Evolutionary conservation across 768 basidiomycete genomes (phyloP), one percentile per base, ranked within the genome.

Genomic region (Phlegmacium glaucopus): DNA sequence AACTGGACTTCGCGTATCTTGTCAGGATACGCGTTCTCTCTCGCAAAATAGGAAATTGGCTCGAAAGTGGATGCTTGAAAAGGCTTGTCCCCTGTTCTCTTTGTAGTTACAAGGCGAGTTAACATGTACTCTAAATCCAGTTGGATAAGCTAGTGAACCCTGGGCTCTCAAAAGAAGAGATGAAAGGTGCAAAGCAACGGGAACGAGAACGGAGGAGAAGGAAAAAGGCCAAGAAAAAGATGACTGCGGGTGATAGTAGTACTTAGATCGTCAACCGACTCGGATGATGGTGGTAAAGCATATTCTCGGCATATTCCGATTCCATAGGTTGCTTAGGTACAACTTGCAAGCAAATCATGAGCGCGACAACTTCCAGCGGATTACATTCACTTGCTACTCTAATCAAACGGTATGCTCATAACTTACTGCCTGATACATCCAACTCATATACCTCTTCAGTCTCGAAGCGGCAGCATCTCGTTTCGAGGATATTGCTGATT

Each of bases 401-500:
- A 51, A 87, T 88, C 64, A 91, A 90, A 67, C 81, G 89, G 87
- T 87, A 60, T 47, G 74, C 60, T 37, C 26, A 25, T 29, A 12
- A 39, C 8, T 16, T 30, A 25, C 42, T 15, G 22, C 55, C 42
- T 36, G 44, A 49, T 26, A n/a, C 17, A 36, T 53, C 34, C 45
- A 54, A 30, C 48, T 47, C 16, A 49, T 34, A 34, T 44, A 48
- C 49, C 13, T 46, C 49, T 74, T 79, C 60, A 94, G 94, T 54
- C 79, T 93, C 42, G 89, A 94, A 75, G 96, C 96, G 18, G 90
- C 93, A 8, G 94, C 92, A 6, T 90, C 89, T 37, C 82, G 96
- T 28, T 80, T 99, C 29, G 96, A 99, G 67, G 96, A 99, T 61
- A 73, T 93, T 50, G 86, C 87, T 30, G 72, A 34, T 34, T n/a